A percentile compares a stretch with the other conserved stretches of the same genome.
These are phyloP conservation scores for Xylaria bambusicola DNA, from an alignment of 495 filamentous ascomycete species.

Conservation along the genomic window DNA sequence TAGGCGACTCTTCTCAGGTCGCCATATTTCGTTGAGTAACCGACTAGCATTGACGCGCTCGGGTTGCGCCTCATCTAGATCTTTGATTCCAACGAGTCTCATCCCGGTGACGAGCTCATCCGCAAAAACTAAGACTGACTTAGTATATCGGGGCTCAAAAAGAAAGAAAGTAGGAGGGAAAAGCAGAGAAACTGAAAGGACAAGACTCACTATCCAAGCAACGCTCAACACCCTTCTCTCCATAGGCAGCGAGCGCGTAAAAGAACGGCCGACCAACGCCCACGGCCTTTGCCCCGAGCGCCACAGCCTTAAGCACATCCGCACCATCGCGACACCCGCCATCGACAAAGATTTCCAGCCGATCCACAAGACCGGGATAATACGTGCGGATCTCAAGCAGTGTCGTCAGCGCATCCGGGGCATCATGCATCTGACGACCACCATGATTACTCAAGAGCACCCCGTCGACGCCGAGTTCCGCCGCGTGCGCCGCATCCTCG, in stretches of 20 bases:
- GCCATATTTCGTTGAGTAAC: conserved; percentile 33
- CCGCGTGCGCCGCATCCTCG: conserved; percentile 77
- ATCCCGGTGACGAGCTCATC: conserved; percentile 30
- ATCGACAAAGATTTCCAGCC: conserved; percentile 79
- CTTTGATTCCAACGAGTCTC: conserved; percentile 29
- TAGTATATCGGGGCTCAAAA: not conserved
- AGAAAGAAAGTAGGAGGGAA: not conserved
- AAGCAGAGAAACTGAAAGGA: not conserved
- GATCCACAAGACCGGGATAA: conserved; percentile 64
- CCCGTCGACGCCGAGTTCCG: conserved; percentile 70
- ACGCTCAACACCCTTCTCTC: conserved; percentile 69
- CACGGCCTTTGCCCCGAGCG: conserved; percentile 80
- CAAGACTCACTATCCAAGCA: conserved; percentile 33
- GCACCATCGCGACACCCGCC: conserved; percentile 80
- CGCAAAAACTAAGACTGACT: conserved; percentile 22
- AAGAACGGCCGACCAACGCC: conserved; percentile 85
- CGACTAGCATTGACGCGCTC: conserved; percentile 34
- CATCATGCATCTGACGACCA: conserved; percentile 81
- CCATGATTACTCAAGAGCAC: conserved; percentile 88
- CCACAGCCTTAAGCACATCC: conserved; percentile 86
- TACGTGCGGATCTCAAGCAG: conserved; percentile 65
- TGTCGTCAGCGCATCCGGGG: conserved; percentile 83
- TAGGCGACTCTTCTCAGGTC: conserved; percentile 23
- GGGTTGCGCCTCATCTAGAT: conserved; percentile 24
- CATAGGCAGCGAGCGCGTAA: conserved; percentile 84